Conservation (phyloP, 179 eudicot genomes). For the Beta lomatogona region DNA sequence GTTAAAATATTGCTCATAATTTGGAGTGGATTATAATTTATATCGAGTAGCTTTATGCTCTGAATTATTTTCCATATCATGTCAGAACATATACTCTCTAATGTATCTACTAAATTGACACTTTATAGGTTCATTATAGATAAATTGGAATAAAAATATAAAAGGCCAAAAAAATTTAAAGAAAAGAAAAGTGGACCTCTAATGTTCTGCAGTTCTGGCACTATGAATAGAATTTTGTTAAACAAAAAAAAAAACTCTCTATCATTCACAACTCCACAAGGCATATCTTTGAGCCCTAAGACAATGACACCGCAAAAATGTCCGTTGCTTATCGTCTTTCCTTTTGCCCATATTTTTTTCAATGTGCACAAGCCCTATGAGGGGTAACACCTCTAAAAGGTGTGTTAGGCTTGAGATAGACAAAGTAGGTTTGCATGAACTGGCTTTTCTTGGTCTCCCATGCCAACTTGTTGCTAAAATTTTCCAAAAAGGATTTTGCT, state of each 20-base stretch:
- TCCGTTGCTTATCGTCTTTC: constrained; percentile 21
- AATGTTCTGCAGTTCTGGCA: constrained; percentile 20
- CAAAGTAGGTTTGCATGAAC: constrained; percentile 21
- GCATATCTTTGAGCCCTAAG: constrained; percentile 28
- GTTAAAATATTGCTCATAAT: too few species aligned
- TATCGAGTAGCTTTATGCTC: too few species aligned
- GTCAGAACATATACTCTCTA: too few species aligned
- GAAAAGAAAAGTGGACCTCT: constrained; percentile 24
- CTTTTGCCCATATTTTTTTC: constrained; percentile 29
- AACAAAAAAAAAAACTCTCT: too few species aligned
- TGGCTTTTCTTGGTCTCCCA: constrained; percentile 24
- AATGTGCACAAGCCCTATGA: constrained; percentile 19
- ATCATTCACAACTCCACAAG: neutral
- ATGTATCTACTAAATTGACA: too few species aligned
- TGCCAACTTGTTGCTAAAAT: constrained; percentile 17
- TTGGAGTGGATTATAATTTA: too few species aligned
- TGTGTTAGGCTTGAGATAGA: constrained; percentile 32
- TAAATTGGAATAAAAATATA: too few species aligned
- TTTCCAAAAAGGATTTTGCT: neutral
- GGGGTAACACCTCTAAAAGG: constrained; percentile 25
- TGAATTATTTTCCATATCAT: too few species aligned
- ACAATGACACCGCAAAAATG: constrained; percentile 36
- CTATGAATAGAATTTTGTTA: constrained; percentile 3
- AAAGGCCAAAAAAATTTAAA: neutral
- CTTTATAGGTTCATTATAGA: too few species aligned